A percentile compares a stretch with the other conserved stretches of the same genome.
These are phyloP conservation scores for Fonsecaea multimorphosa DNA, from an alignment of 2,329 filamentous ascomycete species.

Conservation along the genomic window DNA sequence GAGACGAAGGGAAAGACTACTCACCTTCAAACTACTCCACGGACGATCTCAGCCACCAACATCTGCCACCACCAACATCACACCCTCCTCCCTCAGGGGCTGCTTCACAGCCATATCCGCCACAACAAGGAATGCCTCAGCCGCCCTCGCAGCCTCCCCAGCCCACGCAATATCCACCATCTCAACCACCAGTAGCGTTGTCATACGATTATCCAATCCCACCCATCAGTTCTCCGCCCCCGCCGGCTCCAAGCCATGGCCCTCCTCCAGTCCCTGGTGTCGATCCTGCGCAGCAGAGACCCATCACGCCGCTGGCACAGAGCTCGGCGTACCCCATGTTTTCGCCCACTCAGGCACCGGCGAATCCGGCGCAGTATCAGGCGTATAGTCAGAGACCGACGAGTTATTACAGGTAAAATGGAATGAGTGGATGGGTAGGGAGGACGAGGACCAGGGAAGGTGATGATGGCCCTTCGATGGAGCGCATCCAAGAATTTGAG, in stretches of 20 bases:
- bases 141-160: constrained; percentile 75
- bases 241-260: constrained; percentile 31
- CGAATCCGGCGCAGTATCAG: constrained; percentile 37
- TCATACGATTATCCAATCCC: constrained; percentile 32
- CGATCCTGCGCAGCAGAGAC: constrained; percentile 18
- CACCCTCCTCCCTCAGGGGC: constrained; percentile 23
- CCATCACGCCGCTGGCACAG: constrained; percentile 24
- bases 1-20: constrained; percentile 43
- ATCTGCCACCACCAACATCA: constrained; percentile 12
- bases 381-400: constrained; percentile 36
- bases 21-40: constrained; percentile 50
- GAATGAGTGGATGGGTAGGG: neutral
- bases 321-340: constrained; percentile 31
- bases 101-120: constrained; percentile 14
- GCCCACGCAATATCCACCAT: constrained; percentile 76
- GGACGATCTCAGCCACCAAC: constrained; percentile 37
- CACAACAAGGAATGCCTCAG: constrained; percentile 28
- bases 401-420: constrained; percentile 25
- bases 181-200: constrained; percentile 28
- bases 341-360: constrained; percentile 16
- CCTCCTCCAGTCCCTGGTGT: constrained; percentile 32
- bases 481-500: neutral
- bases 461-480: neutral
- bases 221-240: constrained; percentile 22
- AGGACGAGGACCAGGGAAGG: neutral